Base-by-base conservation (phyloP, 192 early-diverging fungal species). In the Gonapodya sp. region DNA sequence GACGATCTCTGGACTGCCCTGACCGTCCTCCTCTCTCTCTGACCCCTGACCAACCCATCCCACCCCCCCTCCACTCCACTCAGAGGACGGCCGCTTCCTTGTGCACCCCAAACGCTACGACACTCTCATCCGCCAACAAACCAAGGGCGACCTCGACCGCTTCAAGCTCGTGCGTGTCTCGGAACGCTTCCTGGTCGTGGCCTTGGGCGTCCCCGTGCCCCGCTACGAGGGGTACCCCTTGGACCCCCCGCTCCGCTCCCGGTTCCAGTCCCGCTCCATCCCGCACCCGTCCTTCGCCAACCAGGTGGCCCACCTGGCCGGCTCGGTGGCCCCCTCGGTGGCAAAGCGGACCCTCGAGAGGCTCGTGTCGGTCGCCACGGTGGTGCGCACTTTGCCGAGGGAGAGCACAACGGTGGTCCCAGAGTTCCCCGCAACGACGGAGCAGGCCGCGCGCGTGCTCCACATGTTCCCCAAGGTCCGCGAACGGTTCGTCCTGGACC, bases 191-290 rank as follows among this genome's bases (percentile, higher is more conserved):
- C 84, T 90, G 36, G 93, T 95, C 18, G 89, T 95, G 80, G 94
- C 92, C 0, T 79, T 95, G 16, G 94, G 93, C 31, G 84, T 94
- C 31, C 94, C 94, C 36, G 86, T 92, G 36, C 92, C 92, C 34
- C 89, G 87, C 18, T 92, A 92, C 84, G 84, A 89, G 2, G 92
- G 91, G 0, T 89, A 91, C 34, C 91, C 93, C 35, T 83, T 94
- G 31, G 93, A 95, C 85, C 94, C 94, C 35, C 94, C 94, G 31
- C 87, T 95, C 74, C 86, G 94, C 64, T 93, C 92, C 2, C 88
- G 94, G 31, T 95, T 95, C 85, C 93, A 94, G 82, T 89, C 89
- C 24, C 84, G 93, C 80, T 86, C 85, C 36, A 79, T 83, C n/a
- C 83, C n/a, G 1, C 35, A 35, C 31, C 79, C 82, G 0, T 0